These are phyloP conservation scores for Fusarium sp. DNA, from an alignment of 2,329 filamentous ascomycete species.

Conservation along the genomic window DNA sequence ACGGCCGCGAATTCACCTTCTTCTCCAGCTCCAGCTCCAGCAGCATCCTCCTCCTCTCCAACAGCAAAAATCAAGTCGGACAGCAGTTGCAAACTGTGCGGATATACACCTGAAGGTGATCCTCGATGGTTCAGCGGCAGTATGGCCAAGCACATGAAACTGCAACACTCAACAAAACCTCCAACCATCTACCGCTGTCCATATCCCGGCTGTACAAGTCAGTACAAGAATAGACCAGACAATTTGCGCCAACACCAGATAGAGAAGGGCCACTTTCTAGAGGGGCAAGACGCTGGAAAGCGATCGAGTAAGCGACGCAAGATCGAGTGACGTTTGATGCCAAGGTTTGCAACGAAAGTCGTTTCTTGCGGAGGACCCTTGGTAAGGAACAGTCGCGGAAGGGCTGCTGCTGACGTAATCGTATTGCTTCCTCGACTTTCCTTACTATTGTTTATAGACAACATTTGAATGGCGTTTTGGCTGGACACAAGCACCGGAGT, in stretches of 20 bases:
- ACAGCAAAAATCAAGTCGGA: conserved; percentile 54
- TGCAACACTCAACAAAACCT: conserved; percentile 60
- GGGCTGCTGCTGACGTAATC: not conserved
- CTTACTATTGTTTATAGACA: conserved; percentile 1
- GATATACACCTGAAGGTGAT: conserved; percentile 64
- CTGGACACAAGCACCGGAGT: not conserved
- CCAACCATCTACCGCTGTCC: conserved; percentile 63
- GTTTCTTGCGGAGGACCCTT: not conserved
- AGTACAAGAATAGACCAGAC: conserved; percentile 65
- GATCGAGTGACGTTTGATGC: conserved; percentile 32
- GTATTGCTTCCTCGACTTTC: not conserved
- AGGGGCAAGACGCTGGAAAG: conserved; percentile 49
- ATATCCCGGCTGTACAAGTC: conserved; percentile 62
- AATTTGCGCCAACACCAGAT: conserved; percentile 66
- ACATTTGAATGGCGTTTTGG: conserved; percentile 28
- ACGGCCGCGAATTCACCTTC: conserved; percentile 38
- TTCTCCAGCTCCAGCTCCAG: conserved; percentile 33
- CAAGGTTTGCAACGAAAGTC: not conserved
- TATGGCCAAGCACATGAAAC: conserved; percentile 67
- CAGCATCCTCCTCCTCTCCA: conserved; percentile 17
- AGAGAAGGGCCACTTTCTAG: conserved; percentile 65
- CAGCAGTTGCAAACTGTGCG: conserved; percentile 61
- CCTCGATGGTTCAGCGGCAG: conserved; percentile 68
- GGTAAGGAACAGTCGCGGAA: not conserved
- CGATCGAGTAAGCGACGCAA: conserved; percentile 61